Evolutionary conservation across 306 rosid species (phyloP), one percentile per base, ranked within the genome.

Genomic region (Pterocarpus macrocarpus): DNA sequence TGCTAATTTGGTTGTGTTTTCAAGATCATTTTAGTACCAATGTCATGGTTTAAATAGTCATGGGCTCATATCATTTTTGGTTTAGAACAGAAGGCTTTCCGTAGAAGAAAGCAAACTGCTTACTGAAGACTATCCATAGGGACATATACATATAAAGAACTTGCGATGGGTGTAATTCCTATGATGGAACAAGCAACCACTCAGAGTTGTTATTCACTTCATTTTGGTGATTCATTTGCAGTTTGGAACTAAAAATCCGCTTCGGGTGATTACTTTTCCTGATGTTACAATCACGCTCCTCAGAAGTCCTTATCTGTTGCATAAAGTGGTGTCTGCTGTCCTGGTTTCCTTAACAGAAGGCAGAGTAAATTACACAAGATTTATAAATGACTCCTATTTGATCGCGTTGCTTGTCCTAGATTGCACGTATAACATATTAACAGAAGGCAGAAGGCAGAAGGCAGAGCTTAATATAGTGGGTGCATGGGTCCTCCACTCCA

Each of bases 41-140:
- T 28, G 0, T 22, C 33, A 56, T 55, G 58, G 45, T 39, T 55
- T 14, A 15, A 2, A 39, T 52, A 73, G 9, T 75, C 44, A 38
- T 38, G 11, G 50, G 41, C 41, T 22, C 4, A 47, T 50, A 50
- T 4, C 33, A 6, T 30, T 74, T 57, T 22, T 73, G 16, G 32
- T 58, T 22, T 43, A 58, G 34, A n/a, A 43, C 9, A 14, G 30
- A 17, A 61, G 44, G 11, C 33, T 14, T 22, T 13, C 32, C 5
- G n/a, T 44, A 13, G 44, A 39, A 58, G 10, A 74, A 73, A 73
- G 43, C 39, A 63, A 5, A 34, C 44, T 62, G 17, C 66, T 61
- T 61, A 12, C 41, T 35, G 32, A 5, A 28, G 55, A 49, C 55
- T 12, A 10, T 49, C n/a, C 28, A 59, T 28, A 12, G 32, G 63